Conservation (phyloP, 371 early-diverging fungal genomes). For the Mortierella sp. region DNA sequence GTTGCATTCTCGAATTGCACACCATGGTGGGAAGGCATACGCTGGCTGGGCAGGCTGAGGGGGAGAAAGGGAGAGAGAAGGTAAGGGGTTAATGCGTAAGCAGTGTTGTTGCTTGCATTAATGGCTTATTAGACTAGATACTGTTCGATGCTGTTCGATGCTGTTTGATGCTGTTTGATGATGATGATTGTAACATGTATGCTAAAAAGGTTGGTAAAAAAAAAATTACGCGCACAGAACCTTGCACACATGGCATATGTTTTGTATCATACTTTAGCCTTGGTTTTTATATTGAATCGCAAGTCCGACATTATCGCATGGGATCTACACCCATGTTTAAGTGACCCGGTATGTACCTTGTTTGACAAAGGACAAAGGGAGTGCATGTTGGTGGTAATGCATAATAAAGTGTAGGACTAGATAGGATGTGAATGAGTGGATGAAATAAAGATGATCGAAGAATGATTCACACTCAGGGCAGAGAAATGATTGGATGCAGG, state of each 20-base stretch:
- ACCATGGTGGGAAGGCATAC: neutral
- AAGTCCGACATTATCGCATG: neutral
- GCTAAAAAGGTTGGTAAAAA: neutral
- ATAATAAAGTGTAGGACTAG: neutral
- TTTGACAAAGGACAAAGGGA: too few species aligned
- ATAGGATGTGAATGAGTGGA: neutral
- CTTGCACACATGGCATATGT: neutral
- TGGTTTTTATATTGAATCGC: neutral
- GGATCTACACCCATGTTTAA: neutral
- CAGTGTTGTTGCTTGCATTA: too few species aligned
- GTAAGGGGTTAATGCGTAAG: too few species aligned
- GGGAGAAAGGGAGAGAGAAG: too few species aligned
- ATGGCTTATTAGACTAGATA: too few species aligned
- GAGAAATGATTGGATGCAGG: constrained; percentile 20
- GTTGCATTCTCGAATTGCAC: neutral
- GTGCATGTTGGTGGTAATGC: too few species aligned
- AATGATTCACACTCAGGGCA: constrained; percentile 17
- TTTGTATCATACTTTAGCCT: neutral
- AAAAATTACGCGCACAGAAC: neutral
- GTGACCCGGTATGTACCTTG: too few species aligned
- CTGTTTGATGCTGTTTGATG: neutral
- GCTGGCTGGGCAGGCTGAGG: too few species aligned
- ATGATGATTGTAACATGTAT: too few species aligned
- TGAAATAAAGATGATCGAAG: neutral
- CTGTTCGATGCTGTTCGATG: neutral